A percentile compares a stretch with the other conserved stretches of the same genome.
Evolutionary conservation across 1,139 yeast genomes (phyloP).

Genomic region (Arxiozyma bovina): DNA sequence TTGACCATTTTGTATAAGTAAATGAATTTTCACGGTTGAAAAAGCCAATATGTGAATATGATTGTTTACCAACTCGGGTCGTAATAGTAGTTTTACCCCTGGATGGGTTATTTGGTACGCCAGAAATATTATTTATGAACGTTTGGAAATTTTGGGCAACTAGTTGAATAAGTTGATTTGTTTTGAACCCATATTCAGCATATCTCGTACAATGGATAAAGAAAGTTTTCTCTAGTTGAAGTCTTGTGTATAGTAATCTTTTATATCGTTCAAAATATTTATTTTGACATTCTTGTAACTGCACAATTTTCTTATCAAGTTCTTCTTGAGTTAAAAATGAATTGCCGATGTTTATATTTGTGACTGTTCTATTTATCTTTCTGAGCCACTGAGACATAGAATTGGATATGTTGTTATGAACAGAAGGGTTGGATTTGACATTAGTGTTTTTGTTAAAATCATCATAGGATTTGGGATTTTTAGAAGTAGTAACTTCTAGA

Average conservation of each 20-base stretch:
- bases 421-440: neutral
- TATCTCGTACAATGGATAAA: slow-evolving; percentile 8
- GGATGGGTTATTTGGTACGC: neutral
- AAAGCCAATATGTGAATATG: neutral
- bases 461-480: slow-evolving; percentile 2
- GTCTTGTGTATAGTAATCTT: slow-evolving; percentile 15
- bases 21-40: slow-evolving; percentile 7
- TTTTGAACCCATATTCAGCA: neutral
- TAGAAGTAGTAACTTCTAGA: too few species aligned
- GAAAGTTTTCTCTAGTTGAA: slow-evolving; percentile 13
- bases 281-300: slow-evolving; percentile 4
- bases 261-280: slow-evolving; percentile 8
- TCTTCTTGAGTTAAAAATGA: neutral
- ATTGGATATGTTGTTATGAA: neutral
- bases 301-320: neutral
- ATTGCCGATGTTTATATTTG: neutral
- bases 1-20: slow-evolving; percentile 3
- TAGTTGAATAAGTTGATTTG: neutral
- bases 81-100: neutral
- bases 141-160: neutral
- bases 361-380: slow-evolving; percentile 5
- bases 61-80: neutral
- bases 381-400: slow-evolving; percentile 7
- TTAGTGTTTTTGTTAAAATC: neutral
- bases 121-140: neutral